Evolutionary conservation across 106 monocot genomes (phyloP), one percentile per base, ranked within the genome.

Genomic region (Amphibolis antarctica): DNA sequence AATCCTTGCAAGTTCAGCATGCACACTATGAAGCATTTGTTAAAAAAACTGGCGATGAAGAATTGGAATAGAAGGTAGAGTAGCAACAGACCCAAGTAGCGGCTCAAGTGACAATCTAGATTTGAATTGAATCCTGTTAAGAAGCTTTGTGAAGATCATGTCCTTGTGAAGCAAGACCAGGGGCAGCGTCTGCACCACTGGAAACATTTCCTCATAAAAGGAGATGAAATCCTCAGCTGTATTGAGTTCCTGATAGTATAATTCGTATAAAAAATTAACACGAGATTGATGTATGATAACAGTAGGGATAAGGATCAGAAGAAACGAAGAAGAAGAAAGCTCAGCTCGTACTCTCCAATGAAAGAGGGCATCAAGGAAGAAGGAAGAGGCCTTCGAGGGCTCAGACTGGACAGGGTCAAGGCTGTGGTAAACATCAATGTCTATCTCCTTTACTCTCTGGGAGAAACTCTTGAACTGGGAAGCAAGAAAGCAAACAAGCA

Each of bases 151-250:
- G 36, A 93, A 81, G 7, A 93, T 83, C 51, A 49, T 75, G 23
- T 93, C 93, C 56, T 77, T 74, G 54, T 94, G 86, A 59, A 89
- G 70, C 48, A 94, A 63, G 61, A 94, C 76, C 73, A 81, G 93
- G 5, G 85, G 86, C 65, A 89, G 44, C 6, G 93, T 94, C 73
- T 94, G 93, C 0, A 86, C 93, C 25, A 83, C 19, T 3, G 86
- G 93, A 79, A 86, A 75, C 70, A 82, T 74, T 70, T 83, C 76
- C 4, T 83, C 86, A 50, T 86, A 94, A 61, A 94, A 86, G 0
- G 89, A 81, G 15, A 94, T 89, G 66, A 94, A 94, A 18, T 86
- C 81, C 70, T 94, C 89, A 14, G 93, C 81, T 0, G 93, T 94
- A 48, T 89, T 86, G 50, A 94, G 59, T 60, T 94, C 93, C 86